Base-by-base conservation (phyloP, 169 alveolate genomes). In the Plasmodium vivax region DNA sequence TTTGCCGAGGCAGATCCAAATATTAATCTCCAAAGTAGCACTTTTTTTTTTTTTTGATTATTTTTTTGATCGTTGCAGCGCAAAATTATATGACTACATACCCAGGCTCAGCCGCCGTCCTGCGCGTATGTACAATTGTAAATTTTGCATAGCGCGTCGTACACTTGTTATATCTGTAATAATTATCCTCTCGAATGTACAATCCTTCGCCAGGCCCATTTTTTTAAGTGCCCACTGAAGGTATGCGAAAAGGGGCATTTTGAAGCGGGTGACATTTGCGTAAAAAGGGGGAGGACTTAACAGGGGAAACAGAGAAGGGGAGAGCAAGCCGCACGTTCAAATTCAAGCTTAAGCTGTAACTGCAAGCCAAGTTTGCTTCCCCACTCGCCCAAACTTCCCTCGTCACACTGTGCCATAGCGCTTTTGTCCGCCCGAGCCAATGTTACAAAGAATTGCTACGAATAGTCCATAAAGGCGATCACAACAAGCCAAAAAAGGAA, bases 1-100 rank as follows among this genome's bases (percentile, higher is more conserved):
- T 68, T 23, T 68, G 32, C 77, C 77, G 77, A 68, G 77, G 77
- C 43, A 68, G 77, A 30, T 68, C 77, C 77, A 68, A 68, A 68
- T 68, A 68, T 68, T 68, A 68, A 68, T 27, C 77, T 27, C 38
- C 43, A 9, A 68, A 68, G 77, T n/a, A 68, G 77, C n/a, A 68
- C 1, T 68, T 68, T 23, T 51, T 51, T 51, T 51, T 51, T 68
- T 51, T 51, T 51, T 51, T 51, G 23, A n/a, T 19, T 62, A 47
- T 51, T 68, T 68, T 68, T 68, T 23, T 68, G 77, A n/a, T 16
- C 14, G n/a, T 68, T 23, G 77, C n/a, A 68, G 38, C 77, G 16
- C 5, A 68, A 68, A 68, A 68, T 68, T 68, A 23, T 68, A 6
- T 68, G 38, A 68, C 43, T n/a, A 68, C 77, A 68, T 68, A 68